Percentiles rank a stretch among this genome's conserved stretches.
phyloP scores from a whole-genome alignment of 805 yeast genomes.

The Candida multigemmis region DNA sequence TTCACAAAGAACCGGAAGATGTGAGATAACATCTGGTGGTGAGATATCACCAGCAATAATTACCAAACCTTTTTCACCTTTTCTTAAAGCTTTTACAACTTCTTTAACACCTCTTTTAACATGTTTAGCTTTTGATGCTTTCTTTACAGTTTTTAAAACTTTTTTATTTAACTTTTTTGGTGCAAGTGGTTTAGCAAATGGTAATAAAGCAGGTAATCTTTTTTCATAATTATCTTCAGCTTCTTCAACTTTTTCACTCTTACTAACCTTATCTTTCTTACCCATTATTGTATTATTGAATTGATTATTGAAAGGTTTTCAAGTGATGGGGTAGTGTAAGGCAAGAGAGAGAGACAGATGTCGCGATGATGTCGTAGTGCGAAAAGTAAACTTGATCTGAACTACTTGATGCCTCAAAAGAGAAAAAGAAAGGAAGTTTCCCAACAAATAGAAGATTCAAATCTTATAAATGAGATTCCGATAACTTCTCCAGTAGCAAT shows the following conservation, averaged over 20 bases:
- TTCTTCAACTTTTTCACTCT: constrained; percentile 29
- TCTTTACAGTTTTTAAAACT: constrained; percentile 90
- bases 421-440: background rate
- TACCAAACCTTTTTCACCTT: constrained; percentile 96
- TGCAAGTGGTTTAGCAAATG: constrained; percentile 93
- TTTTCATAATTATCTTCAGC: constrained; percentile 81
- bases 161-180: constrained; percentile 93
- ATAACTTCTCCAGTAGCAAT: too few relatives aligned
- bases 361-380: too few relatives aligned
- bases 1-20: constrained; percentile 95
- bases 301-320: constrained; percentile 2
- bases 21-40: constrained; percentile 95
- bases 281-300: constrained; percentile 28
- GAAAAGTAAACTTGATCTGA: too few relatives aligned
- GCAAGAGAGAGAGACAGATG: background rate
- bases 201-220: constrained; percentile 81
- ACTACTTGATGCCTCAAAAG: too few relatives aligned
- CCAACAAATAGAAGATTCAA: background rate
- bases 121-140: constrained; percentile 96
- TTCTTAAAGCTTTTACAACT: constrained; percentile 94
- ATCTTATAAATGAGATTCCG: background rate
- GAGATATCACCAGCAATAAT: constrained; percentile 97
- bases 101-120: constrained; percentile 98
- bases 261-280: constrained; percentile 38
- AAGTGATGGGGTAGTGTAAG: background rate